phyloP scores from a whole-genome alignment of 2,329 filamentous ascomycete genomes.

The Coniochaeta sp. region DNA sequence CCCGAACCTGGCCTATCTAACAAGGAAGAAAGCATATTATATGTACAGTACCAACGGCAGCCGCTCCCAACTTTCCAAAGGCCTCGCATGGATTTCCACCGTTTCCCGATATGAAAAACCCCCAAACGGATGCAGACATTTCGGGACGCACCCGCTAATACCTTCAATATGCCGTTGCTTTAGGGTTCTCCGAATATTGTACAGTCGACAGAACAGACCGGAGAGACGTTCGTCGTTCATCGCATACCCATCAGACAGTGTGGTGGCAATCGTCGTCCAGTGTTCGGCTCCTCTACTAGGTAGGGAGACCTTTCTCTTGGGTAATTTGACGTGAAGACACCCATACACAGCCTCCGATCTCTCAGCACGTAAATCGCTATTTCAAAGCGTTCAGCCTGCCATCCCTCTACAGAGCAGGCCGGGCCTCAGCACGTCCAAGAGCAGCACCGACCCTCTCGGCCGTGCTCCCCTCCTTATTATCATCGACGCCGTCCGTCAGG shows the following conservation, averaged over 20 bases:
- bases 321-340: background rate
- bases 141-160: background rate
- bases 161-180: background rate
- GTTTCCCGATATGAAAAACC: background rate
- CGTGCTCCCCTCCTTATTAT: constrained; percentile 32
- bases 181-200: background rate
- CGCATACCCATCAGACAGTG: background rate
- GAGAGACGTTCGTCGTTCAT: background rate
- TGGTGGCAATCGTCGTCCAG: background rate
- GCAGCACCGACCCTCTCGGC: constrained; percentile 42
- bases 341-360: background rate
- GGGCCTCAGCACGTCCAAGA: constrained; percentile 33
- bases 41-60: background rate
- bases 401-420: constrained; percentile 38
- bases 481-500: constrained; percentile 38
- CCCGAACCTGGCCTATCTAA: background rate
- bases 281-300: background rate
- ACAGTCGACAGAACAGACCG: background rate
- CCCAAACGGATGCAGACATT: background rate
- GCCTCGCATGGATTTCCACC: background rate
- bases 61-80: background rate
- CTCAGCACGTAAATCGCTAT: background rate
- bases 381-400: background rate
- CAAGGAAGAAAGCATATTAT: background rate
- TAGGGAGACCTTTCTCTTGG: background rate